These are phyloP conservation scores for Coniferiporia sulphurascens DNA, from an alignment of 1,284 basidiomycete genomes.

Conservation along the genomic window DNA sequence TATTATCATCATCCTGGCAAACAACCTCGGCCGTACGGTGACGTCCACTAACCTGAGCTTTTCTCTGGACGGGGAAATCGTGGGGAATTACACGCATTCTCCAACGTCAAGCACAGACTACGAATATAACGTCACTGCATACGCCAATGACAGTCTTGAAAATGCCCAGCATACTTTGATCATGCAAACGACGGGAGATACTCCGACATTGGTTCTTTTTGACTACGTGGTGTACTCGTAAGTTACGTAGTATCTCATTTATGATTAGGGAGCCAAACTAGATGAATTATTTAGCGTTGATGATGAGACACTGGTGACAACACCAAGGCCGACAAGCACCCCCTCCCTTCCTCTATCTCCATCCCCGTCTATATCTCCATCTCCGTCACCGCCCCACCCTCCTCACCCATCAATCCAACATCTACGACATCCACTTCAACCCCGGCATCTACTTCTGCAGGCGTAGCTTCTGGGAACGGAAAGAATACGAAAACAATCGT, in stretches of 20 bases:
- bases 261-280: background rate
- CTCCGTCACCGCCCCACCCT: background rate
- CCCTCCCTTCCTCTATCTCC: background rate
- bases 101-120: conserved; percentile 7
- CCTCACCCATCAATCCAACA: background rate
- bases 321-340: background rate
- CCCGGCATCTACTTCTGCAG: too few species aligned
- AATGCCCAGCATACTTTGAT: conserved; percentile 6
- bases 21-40: background rate
- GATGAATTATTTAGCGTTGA: background rate
- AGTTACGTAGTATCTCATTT: background rate
- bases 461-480: too few species aligned
- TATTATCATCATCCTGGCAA: conserved; percentile 13
- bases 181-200: conserved; percentile 1
- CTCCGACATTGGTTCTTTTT: conserved; percentile 1
- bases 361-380: too few species aligned
- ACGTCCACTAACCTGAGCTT: conserved; percentile 7
- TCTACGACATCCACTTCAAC: too few species aligned
- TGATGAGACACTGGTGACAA: background rate
- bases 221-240: conserved; percentile 14
- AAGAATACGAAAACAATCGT: background rate
- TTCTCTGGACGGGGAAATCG: conserved; percentile 9
- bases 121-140: conserved; percentile 7
- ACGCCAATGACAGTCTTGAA: background rate
- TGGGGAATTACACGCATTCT: conserved; percentile 8